A percentile compares a stretch with the other conserved stretches of the same genome.
These are phyloP conservation scores for Xylariaceae sp. DNA, from an alignment of 2,329 filamentous ascomycete species.

Conservation along the genomic window DNA sequence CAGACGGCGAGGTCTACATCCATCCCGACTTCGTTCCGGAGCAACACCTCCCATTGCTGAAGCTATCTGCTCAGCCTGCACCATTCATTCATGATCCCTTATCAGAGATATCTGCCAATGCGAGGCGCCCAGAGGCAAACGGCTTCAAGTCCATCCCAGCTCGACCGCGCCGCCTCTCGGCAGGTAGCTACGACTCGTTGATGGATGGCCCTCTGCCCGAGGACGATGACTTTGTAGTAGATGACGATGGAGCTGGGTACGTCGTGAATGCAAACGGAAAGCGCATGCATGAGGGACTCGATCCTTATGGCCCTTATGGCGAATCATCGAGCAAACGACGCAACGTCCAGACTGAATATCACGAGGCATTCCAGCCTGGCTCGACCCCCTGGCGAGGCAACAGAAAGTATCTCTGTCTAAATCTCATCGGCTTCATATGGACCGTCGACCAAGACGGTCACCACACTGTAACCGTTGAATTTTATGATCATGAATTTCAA, in stretches of 20 bases:
- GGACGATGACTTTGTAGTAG: constrained; percentile 81
- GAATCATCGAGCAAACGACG: constrained; percentile 41
- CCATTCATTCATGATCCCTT: constrained; percentile 83
- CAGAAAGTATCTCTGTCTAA: constrained; percentile 87
- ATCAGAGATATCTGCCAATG: constrained; percentile 64
- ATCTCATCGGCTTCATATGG: constrained; percentile 92
- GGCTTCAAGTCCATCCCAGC: constrained; percentile 51
- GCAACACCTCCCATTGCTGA: constrained; percentile 54
- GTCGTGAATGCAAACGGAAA: constrained; percentile 53
- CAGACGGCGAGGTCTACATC: constrained; percentile 90
- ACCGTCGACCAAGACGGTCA: constrained; percentile 93
- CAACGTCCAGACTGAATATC: constrained; percentile 61
- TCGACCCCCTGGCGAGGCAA: constrained; percentile 96
- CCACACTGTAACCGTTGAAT: constrained; percentile 93
- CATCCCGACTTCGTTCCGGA: constrained; percentile 65
- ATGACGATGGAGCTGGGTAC: constrained; percentile 94
- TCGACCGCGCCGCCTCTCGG: constrained; percentile 56
- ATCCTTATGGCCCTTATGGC: constrained; percentile 40
- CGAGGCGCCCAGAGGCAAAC: constrained; percentile 52
- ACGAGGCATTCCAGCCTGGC: constrained; percentile 86
- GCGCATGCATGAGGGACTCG: constrained; percentile 49
- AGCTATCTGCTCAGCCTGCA: constrained; percentile 64
- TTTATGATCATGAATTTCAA: constrained; percentile 90
- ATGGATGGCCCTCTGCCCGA: constrained; percentile 57
- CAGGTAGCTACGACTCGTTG: constrained; percentile 80